Evolutionary conservation across 1,284 basidiomycete genomes (phyloP).

Genomic region (Volvariella volvacea): DNA sequence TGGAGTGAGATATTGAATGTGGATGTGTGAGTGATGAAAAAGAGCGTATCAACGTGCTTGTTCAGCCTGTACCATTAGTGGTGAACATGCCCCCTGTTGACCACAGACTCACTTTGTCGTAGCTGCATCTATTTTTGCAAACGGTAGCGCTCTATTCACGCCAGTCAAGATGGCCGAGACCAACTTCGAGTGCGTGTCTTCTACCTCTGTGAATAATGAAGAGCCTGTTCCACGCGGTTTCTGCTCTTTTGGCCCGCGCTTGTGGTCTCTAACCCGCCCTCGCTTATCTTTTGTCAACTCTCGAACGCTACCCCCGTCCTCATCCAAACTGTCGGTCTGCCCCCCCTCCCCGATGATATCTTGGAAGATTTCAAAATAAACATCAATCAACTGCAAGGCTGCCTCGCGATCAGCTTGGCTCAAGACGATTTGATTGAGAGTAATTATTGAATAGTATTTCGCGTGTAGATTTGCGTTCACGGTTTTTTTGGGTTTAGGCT

Average conservation of each 20-base stretch:
- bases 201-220: constrained; percentile 53
- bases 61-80: constrained; percentile 53
- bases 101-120: constrained; percentile 37
- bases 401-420: constrained; percentile 68
- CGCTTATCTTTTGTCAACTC: constrained; percentile 33
- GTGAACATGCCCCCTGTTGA: background rate
- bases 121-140: constrained; percentile 67
- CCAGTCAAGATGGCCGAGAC: constrained; percentile 92
- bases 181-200: constrained; percentile 79
- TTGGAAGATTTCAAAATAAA: constrained; percentile 95
- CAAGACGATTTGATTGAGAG: constrained; percentile 91
- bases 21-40: constrained; percentile 90
- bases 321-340: constrained; percentile 23
- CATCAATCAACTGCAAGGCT: constrained; percentile 79
- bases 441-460: constrained; percentile 88
- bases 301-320: constrained; percentile 18
- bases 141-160: constrained; percentile 93
- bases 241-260: constrained; percentile 33
- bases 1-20: constrained; percentile 97
- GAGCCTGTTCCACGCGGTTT: constrained; percentile 50
- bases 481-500: constrained; percentile 20
- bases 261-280: constrained; percentile 33
- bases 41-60: constrained; percentile 89
- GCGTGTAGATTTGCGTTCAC: constrained; percentile 53
- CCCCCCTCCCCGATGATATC: constrained; percentile 67